Evolutionary conservation across 2,329 filamentous ascomycete species (phyloP).

Genomic region (Fusarium ramigenum): DNA sequence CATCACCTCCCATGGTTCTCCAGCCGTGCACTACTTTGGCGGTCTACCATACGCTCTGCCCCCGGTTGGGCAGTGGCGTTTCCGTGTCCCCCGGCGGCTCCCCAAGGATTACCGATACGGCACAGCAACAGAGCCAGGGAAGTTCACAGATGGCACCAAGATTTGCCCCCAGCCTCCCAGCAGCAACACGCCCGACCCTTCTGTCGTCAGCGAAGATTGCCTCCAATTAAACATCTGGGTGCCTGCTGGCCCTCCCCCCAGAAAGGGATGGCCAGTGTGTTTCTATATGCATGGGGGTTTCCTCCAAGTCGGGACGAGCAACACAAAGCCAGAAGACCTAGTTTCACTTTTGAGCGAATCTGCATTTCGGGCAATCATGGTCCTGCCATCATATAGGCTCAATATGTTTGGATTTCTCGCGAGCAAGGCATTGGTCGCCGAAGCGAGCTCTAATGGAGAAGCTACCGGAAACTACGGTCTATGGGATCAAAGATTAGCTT

Average conservation of each 20-base stretch:
- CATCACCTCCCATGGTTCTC: neutral
- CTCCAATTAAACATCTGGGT: neutral
- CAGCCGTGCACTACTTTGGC: neutral
- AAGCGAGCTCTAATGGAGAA: neutral
- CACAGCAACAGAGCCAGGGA: neutral
- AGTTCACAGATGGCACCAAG: neutral
- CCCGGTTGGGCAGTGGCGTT: neutral
- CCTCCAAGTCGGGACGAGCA: neutral
- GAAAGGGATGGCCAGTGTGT: neutral
- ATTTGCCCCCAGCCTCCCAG: neutral
- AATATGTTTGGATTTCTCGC: neutral
- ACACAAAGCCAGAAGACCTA: neutral
- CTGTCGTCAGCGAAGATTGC: neutral
- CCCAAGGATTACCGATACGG: neutral
- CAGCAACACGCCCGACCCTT: neutral
- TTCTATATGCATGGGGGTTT: neutral
- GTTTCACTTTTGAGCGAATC: neutral
- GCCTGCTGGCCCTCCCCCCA: neutral
- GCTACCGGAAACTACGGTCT: neutral
- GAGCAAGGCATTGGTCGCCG: neutral
- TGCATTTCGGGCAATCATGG: neutral
- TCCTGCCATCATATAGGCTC: neutral
- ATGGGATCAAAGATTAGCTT: neutral
- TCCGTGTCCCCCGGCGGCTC: neutral
- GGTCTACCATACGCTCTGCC: neutral